A percentile compares a stretch with the other conserved stretches of the same genome.
Conservation (phyloP, 78 protist genomes). For the Neovahlkampfia damariscottae region DNA sequence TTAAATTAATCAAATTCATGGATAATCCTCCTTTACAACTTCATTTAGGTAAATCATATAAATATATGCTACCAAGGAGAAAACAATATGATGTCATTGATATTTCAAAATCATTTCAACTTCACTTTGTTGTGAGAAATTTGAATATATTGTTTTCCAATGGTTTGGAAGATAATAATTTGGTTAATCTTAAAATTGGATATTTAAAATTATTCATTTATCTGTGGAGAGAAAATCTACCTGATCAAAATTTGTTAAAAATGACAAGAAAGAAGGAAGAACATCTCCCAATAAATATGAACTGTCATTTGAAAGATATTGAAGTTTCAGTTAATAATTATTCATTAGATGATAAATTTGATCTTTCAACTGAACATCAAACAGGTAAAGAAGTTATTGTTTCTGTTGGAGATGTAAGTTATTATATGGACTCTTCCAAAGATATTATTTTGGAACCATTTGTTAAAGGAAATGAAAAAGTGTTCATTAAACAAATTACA, state of each 20-base stretch:
- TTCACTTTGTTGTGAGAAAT: not conserved
- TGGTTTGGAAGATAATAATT: not conserved
- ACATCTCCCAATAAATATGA: not conserved
- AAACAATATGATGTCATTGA: not conserved
- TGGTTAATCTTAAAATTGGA: not conserved
- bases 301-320: not conserved
- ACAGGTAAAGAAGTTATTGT: not conserved
- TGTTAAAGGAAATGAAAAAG: not conserved
- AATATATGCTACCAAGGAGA: not conserved
- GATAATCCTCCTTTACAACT: not conserved
- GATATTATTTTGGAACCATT: no score
- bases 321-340: not conserved
- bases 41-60: not conserved
- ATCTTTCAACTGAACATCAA: not conserved
- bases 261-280: not conserved
- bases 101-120: not conserved
- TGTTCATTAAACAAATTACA: not conserved
- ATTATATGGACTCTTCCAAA: no score
- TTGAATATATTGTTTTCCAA: not conserved
- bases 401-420: not conserved
- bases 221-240: no score
- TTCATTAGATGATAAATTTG: not conserved
- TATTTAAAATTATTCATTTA: no score
- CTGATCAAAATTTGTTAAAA: not conserved
- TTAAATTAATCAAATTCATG: not conserved